A percentile compares a stretch with the other conserved stretches of the same genome.
Evolutionary conservation across 2,329 filamentous ascomycete species (phyloP).

Genomic region (Hypoxylon sp.): DNA sequence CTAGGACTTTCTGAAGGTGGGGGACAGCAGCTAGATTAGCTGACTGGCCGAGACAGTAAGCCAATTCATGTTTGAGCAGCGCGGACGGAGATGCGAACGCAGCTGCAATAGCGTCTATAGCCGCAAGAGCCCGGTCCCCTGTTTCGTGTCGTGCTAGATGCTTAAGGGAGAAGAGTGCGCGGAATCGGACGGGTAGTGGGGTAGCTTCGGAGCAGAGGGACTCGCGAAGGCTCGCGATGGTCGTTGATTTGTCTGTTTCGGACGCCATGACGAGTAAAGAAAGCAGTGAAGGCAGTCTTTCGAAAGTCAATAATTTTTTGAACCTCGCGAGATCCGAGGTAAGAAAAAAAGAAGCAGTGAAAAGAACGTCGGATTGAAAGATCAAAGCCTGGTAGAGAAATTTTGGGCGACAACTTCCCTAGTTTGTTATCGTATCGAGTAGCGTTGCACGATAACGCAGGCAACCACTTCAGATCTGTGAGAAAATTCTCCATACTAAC

Average conservation of each 20-base stretch:
- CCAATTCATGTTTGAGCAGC: slow-evolving; percentile 94
- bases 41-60: slow-evolving; percentile 96
- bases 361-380: slow-evolving; percentile 12
- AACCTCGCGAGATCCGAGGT: background rate
- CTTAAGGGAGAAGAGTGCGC: slow-evolving; percentile 97
- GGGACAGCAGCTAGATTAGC: slow-evolving; percentile 81
- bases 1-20: slow-evolving; percentile 79
- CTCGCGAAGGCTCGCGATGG: slow-evolving; percentile 76
- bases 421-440: slow-evolving; percentile 32
- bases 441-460: slow-evolving; percentile 33
- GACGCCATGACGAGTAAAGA: slow-evolving; percentile 45
- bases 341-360: background rate
- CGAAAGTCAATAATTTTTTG: background rate
- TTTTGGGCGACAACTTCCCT: slow-evolving; percentile 20
- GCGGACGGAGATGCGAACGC: slow-evolving; percentile 88
- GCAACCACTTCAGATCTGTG: slow-evolving; percentile 20
- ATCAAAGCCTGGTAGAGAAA: slow-evolving; percentile 20
- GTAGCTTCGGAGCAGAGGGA: slow-evolving; percentile 85
- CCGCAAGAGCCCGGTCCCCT: slow-evolving; percentile 71
- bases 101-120: slow-evolving; percentile 87
- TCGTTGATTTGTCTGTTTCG: slow-evolving; percentile 53
- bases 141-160: slow-evolving; percentile 81
- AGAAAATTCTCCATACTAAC: slow-evolving; percentile 32
- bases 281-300: background rate
- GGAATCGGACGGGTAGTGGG: slow-evolving; percentile 89